Base-by-base conservation (phyloP, 345 rosid species). In the Psidium friedrichsthalianum region DNA sequence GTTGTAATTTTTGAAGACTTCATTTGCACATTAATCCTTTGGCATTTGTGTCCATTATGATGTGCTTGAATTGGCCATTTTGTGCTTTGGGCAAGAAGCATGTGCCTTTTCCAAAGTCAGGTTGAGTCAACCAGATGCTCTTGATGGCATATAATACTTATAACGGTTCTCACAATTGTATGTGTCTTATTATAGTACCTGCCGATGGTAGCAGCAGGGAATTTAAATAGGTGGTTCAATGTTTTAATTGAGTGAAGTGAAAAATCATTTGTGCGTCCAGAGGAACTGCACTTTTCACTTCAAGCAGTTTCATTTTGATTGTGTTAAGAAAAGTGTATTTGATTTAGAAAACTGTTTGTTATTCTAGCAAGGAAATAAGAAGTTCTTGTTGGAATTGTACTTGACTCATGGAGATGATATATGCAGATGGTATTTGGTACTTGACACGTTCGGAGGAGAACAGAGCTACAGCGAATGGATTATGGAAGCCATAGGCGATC, bases 401-500 rank as follows among this genome's bases (percentile, higher is more conserved):
- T 69, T 36, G 52, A 56, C 56, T 8, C 27, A 76, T 15, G 83
- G 59, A 36, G 57, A 58, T 82, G 29, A 51, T 82, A 21, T 51
- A 10, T 56, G 84, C 85, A 86, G 88, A 1, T 55, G 7, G 11
- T 24, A 25, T 83, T 21, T 83, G 85, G 88, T 86, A 44, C 57
- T 29, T 83, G 27, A 51, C 47, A 64, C 0, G 8, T 74, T 55
- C 47, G 15, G 56, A n/a, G 69, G 36, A 74, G 20, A 56, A 36
- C 20, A 42, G 9, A 83, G 56, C 25, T 24, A 20, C 6, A 47
- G 76, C 83, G 56, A 51, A 42, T 20, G 88, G 85, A 52, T n/a
- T 56, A 78, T 86, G 88, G 88, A 47, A 83, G 69, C 56, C 56
- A 44, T 13, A 9, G 83, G 85, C 83, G 51, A 24, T 57, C 83